Base-by-base conservation (phyloP, 225 moss, liverwort and hornwort species). In the Bryum argenteum region DNA sequence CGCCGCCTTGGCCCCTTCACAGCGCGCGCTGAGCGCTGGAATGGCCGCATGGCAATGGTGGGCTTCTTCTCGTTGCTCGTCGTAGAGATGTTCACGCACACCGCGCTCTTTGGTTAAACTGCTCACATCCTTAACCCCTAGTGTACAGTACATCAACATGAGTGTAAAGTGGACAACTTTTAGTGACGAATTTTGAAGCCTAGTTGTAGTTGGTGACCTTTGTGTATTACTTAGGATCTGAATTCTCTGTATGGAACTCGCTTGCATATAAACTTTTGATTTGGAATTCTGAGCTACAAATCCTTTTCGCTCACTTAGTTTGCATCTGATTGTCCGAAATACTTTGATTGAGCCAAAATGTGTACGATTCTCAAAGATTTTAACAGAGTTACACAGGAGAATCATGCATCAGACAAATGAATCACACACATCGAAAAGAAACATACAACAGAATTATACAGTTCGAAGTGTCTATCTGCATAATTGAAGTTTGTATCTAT, bases 41-140 rank as follows among this genome's bases (percentile, higher is more conserved):
- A 74, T 17, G 79, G 74, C 16, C 52, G 70, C 8, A 70, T 75
- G 50, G 71, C 75, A 0, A 80, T 75, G 75, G 50, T 67, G 38
- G 80, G 75, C 0, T 80, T 80, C 53, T 45, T 71, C n/a, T 39
- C 48, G 18, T 18, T 80, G 19, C 53, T 75, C 1, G 55, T 75
- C 12, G 71, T 70, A 20, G 75, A 80, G 55, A 54, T 67, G 47
- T 80, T 80, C 26, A 62, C 71, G 19, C 71, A 76, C 40, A 59
- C 23, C 14, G 47, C 62, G 16, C 5, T 75, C 39, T 75, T 80
- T 66, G 58, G 51, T 16, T 78, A 10, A 37, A 22, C 10, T 10
- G 5, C 11, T 41, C 19, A 3, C 11, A 61, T 61, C 11, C 7
- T 10, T 19, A 9, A 4, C 33, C 33, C 10, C 19, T 20, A 1